Percentiles rank a stretch among this genome's conserved stretches.
phyloP scores from a whole-genome alignment of 176 grass and related monocot species.

The Dendrocalamus sinicus region DNA sequence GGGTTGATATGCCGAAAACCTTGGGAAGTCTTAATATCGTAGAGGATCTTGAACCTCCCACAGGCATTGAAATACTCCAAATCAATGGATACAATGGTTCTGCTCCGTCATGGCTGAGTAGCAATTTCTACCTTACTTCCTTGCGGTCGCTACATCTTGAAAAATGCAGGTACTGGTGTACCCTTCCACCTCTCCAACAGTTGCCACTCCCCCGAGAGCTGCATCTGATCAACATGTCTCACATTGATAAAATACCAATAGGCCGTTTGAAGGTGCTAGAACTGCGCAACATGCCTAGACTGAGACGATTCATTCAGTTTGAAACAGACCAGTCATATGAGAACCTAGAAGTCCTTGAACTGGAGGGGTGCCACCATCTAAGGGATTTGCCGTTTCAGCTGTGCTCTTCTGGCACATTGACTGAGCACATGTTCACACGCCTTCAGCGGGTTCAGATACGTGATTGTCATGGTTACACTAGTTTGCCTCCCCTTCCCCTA shows the following conservation, averaged over 20 bases:
- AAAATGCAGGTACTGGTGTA: background rate
- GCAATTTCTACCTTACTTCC: background rate
- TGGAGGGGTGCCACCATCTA: background rate
- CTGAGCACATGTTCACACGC: background rate
- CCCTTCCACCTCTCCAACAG: background rate
- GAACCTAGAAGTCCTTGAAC: background rate
- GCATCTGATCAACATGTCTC: background rate
- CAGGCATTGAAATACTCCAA: background rate
- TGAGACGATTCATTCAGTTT: background rate
- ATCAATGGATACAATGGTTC: background rate
- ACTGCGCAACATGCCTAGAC: background rate
- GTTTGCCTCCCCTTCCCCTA: conserved; percentile 6
- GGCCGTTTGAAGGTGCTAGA: conserved; percentile 32
- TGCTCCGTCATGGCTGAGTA: conserved; percentile 26
- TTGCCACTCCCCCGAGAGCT: conserved; percentile 3
- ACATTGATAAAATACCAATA: background rate
- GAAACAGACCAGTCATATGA: background rate
- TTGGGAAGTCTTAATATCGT: background rate
- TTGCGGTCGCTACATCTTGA: conserved; percentile 1
- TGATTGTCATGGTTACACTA: background rate
- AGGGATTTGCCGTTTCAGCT: background rate
- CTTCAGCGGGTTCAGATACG: background rate
- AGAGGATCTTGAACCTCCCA: conserved; percentile 31
- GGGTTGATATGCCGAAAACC: background rate
- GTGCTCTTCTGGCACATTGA: background rate